phyloP scores from a whole-genome alignment of 1,139 yeast species.

The Pneumocystis sp. region DNA sequence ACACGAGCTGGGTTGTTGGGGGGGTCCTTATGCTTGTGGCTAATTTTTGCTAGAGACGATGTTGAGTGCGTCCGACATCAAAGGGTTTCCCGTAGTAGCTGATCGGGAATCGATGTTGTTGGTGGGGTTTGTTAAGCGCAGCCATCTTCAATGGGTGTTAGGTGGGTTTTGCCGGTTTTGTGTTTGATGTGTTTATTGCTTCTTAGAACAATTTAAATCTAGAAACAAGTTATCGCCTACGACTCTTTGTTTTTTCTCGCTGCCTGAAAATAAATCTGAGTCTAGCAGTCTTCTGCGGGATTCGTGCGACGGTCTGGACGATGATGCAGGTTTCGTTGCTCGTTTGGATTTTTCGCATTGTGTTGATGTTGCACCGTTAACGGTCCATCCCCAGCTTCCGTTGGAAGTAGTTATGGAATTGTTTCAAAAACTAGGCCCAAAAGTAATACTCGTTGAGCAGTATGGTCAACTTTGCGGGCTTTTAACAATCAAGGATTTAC shows the following conservation, averaged over 20 bases:
- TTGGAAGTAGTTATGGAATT: conserved; percentile 52
- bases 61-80: conserved; percentile 29
- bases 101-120: conserved; percentile 16
- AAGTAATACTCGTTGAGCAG: conserved; percentile 51
- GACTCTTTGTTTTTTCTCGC: conserved; percentile 17
- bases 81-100: conserved; percentile 44
- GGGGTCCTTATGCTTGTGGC: neutral
- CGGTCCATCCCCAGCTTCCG: conserved; percentile 39
- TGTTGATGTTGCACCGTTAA: conserved; percentile 50
- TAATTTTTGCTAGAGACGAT: conserved; percentile 18
- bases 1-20: conserved; percentile 13
- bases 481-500: conserved; percentile 51
- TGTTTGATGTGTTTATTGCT: conserved; percentile 6
- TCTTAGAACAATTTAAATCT: conserved; percentile 15
- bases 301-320: neutral
- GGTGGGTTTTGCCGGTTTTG: neutral
- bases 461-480: conserved; percentile 41
- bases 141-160: conserved; percentile 22
- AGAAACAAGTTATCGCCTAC: conserved; percentile 10
- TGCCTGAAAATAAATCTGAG: conserved; percentile 12
- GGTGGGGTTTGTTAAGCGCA: conserved; percentile 22
- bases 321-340: conserved; percentile 2
- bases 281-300: neutral
- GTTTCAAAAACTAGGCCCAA: conserved; percentile 69
- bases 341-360: conserved; percentile 29